Percentiles rank a stretch among this genome's conserved stretches.
Evolutionary conservation across 495 filamentous ascomycete genomes (phyloP).

Genomic region (Penicillium coprophilum): DNA sequence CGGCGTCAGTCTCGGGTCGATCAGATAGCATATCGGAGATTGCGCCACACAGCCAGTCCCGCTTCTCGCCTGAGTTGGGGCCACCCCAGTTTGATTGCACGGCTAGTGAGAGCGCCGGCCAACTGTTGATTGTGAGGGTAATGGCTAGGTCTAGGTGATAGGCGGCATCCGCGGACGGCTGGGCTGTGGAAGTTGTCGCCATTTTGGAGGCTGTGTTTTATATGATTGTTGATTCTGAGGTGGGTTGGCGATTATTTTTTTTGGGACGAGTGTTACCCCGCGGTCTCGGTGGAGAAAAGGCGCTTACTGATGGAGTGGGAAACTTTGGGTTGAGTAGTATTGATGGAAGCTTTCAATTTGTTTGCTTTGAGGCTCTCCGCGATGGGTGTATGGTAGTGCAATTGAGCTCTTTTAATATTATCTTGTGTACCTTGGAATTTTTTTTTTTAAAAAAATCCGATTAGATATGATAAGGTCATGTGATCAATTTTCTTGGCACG

Average conservation of each 20-base stretch:
- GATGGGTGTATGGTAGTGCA: neutral
- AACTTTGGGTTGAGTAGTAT: neutral
- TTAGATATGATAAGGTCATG: conserved; percentile 26
- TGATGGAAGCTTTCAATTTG: neutral
- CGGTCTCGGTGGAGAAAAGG: conserved; percentile 6
- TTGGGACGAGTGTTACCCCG: conserved; percentile 13
- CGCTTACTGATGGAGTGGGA: neutral
- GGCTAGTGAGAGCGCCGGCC: conserved; percentile 83
- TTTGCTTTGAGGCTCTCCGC: neutral
- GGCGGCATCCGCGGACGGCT: conserved; percentile 24
- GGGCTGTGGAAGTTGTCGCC: conserved; percentile 23
- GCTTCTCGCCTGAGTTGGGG: conserved; percentile 78
- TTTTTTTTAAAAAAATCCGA: conserved; percentile 12
- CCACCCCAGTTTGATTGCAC: conserved; percentile 89
- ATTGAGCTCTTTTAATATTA: conserved; percentile 1
- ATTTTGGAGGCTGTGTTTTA: conserved; percentile 24
- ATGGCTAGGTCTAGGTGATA: conserved; percentile 77
- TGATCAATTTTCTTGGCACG: conserved; percentile 4
- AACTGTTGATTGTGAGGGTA: conserved; percentile 74
- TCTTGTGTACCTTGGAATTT: neutral
- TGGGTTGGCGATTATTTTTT: conserved; percentile 11
- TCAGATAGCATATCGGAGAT: conserved; percentile 77
- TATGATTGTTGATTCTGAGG: conserved; percentile 3
- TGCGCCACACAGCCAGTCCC: conserved; percentile 92
- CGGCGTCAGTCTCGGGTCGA: conserved; percentile 72